A percentile compares a stretch with the other conserved stretches of the same genome.
These are phyloP conservation scores for Chaetomium sp. DNA, from an alignment of 2,329 filamentous ascomycete species.

Conservation along the genomic window DNA sequence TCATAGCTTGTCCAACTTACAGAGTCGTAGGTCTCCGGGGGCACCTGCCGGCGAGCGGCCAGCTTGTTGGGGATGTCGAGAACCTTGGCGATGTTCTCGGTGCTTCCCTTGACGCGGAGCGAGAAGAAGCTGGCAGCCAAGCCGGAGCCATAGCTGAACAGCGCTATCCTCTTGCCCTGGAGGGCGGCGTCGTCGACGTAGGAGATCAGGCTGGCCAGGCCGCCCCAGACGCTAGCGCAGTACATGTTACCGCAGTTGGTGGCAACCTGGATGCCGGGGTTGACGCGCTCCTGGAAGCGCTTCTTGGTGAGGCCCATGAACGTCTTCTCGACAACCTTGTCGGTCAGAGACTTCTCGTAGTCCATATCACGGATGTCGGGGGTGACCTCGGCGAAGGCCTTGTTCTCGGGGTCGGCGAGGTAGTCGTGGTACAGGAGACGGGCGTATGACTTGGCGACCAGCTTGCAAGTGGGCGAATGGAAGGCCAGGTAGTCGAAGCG, in stretches of 20 bases:
- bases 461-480: conserved; percentile 85
- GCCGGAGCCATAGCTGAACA: conserved; percentile 81
- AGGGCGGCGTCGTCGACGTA: conserved; percentile 64
- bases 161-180: conserved; percentile 70
- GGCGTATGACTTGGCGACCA: conserved; percentile 82
- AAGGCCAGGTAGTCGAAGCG: conserved; percentile 83
- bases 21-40: conserved; percentile 72
- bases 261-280: conserved; percentile 72
- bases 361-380: conserved; percentile 76
- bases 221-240: conserved; percentile 73
- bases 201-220: conserved; percentile 69
- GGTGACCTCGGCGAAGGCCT: conserved; percentile 73
- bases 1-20: conserved; percentile 50
- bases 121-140: conserved; percentile 72
- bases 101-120: conserved; percentile 71
- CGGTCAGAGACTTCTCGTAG: conserved; percentile 75
- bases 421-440: conserved; percentile 86
- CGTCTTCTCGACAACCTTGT: conserved; percentile 83
- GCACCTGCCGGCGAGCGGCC: conserved; percentile 63
- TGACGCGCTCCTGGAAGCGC: conserved; percentile 76
- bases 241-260: conserved; percentile 75
- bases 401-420: conserved; percentile 66
- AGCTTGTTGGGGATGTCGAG: conserved; percentile 72
- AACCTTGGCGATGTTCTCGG: conserved; percentile 66
- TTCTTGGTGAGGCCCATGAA: conserved; percentile 86